A percentile compares a stretch with the other conserved stretches of the same genome.
phyloP scores from a whole-genome alignment of 148 eudicot genomes.

The Fagopyrum esculentum region DNA sequence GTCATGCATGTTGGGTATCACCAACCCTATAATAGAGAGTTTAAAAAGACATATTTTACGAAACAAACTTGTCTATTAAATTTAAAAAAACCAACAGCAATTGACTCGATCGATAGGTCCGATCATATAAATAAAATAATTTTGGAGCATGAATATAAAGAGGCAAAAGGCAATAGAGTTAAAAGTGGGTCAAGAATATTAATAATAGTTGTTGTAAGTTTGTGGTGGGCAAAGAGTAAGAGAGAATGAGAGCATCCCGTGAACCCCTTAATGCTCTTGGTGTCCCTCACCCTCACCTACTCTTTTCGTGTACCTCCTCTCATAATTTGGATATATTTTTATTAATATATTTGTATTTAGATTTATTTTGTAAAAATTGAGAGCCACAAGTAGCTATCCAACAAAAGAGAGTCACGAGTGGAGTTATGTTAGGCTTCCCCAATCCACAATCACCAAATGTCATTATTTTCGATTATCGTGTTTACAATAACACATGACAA shows the following conservation, averaged over 20 bases:
- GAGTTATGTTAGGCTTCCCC: neutral
- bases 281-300: neutral
- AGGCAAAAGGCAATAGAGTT: no score
- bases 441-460: conserved; percentile 16
- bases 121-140: no score
- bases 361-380: neutral
- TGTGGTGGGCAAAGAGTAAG: neutral
- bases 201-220: neutral
- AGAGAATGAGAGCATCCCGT: conserved; percentile 4
- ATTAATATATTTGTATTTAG: neutral
- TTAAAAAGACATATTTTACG: no score
- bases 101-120: no score
- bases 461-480: neutral
- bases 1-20: no score
- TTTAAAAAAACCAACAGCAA: no score
- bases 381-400: conserved; percentile 41
- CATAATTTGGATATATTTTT: no score
- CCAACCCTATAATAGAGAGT: no score
- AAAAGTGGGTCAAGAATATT: neutral
- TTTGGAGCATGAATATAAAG: no score
- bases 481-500: neutral
- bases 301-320: neutral
- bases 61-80: no score
- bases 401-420: conserved; percentile 62
- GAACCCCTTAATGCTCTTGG: neutral